Base-by-base conservation (phyloP, 2,329 filamentous ascomycete species). In the Aspergillus piperis region DNA sequence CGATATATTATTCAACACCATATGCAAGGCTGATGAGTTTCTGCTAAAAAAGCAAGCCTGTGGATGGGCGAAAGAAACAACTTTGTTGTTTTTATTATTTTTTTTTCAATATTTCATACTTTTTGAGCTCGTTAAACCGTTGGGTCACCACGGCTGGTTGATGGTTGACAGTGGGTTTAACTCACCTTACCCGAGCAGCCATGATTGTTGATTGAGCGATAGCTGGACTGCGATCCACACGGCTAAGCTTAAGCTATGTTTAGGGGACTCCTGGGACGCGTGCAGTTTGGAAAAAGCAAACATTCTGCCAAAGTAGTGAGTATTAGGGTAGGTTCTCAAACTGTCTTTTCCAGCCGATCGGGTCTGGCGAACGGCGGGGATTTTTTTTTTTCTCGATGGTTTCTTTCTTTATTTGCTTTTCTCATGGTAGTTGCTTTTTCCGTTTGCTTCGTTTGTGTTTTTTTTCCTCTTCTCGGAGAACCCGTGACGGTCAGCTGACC, bases 171-270 rank as follows among this genome's bases (percentile, higher is more conserved):
- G 44, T 53, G 58, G 53, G 58, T 60, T 62, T 62, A 62, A 64
- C 54, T 56, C 58, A 59, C 60, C 54, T 52, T 54, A 61, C 55
- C 57, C 53, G 57, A 51, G 51, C 38, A 52, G 49, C 32, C 30
- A 48, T 55, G 23, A 58, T 30, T 36, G 25, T 38, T 42, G 52
- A 30, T 32, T 55, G 39, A 47, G 19, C 19, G 39, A 32, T 39
- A 21, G 41, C 30, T 30, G n/a, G n/a, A 19, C 39, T 25, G 32
- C 32, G 41, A 55, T 65, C 66, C 66, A 65, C 67, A 61, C 65
- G 63, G 56, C 66, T 67, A 69, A 69, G 63, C 62, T 68, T 69
- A 68, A 69, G 63, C 63, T 69, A 64, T 68, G 63, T 67, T 68
- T 68, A 66, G 65, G 65, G 57, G 57, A 65, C 47, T 51, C 53